Conservation (phyloP, 805 yeast species). For the Wickerhamiella australiensis region DNA sequence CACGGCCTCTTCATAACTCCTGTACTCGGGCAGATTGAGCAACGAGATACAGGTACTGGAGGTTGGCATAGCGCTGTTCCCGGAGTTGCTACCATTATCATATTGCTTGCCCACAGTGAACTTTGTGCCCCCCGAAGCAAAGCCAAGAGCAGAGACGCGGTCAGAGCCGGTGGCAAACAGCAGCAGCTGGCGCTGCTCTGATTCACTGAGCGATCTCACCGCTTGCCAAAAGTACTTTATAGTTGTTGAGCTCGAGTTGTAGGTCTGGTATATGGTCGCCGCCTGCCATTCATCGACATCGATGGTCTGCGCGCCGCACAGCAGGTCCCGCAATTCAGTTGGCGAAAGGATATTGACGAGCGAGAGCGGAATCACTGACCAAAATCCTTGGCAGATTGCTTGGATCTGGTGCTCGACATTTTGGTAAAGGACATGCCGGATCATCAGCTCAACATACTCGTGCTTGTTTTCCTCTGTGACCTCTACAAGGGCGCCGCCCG, state of each 20-base stretch:
- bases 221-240: constrained; percentile 98
- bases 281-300: constrained; percentile 98
- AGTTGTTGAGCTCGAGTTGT: constrained; percentile 88
- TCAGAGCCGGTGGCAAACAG: constrained; percentile 86
- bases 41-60: neutral
- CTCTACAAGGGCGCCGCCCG: constrained; percentile 74
- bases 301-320: constrained; percentile 96
- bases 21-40: neutral
- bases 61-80: neutral
- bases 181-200: constrained; percentile 85
- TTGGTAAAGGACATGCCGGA: constrained; percentile 80
- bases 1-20: neutral
- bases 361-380: constrained; percentile 93
- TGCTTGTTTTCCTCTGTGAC: constrained; percentile 90
- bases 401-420: constrained; percentile 92
- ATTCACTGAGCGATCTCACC: constrained; percentile 85
- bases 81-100: neutral
- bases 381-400: constrained; percentile 93
- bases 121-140: neutral
- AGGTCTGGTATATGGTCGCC: constrained; percentile 96
- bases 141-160: constrained; percentile 20
- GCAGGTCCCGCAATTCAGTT: constrained; percentile 86
- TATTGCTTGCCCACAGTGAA: neutral
- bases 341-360: constrained; percentile 93
- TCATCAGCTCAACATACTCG: constrained; percentile 85